Evolutionary conservation across 768 basidiomycete species (phyloP).

Genomic region (Pisolithus sp.): DNA sequence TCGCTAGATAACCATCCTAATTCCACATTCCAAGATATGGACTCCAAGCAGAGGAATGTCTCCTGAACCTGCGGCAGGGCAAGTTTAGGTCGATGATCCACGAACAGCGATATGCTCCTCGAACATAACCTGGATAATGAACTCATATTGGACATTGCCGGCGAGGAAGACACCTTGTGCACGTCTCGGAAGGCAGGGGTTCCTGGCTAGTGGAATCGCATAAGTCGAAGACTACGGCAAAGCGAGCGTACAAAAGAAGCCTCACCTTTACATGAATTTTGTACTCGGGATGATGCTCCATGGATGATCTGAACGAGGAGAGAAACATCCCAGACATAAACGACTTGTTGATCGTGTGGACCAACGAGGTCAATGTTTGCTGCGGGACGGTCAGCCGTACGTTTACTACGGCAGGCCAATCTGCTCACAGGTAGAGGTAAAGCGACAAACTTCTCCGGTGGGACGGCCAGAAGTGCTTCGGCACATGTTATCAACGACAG

Average conservation of each 20-base stretch:
- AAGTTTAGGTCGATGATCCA: conserved; percentile 28
- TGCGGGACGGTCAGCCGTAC: conserved; percentile 1
- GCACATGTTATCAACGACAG: conserved; percentile 49
- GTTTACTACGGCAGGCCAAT: conserved; percentile 19
- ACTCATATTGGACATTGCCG: conserved; percentile 32
- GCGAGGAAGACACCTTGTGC: conserved; percentile 28
- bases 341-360: conserved; percentile 45
- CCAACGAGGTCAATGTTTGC: conserved; percentile 29
- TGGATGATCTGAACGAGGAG: conserved; percentile 33
- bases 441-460: conserved; percentile 48
- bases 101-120: conserved; percentile 27
- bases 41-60: conserved; percentile 23
- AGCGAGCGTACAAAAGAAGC: neutral
- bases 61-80: conserved; percentile 22
- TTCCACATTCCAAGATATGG: conserved; percentile 40
- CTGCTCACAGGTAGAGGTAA: conserved; percentile 46
- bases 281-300: conserved; percentile 16
- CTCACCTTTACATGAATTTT: conserved; percentile 15
- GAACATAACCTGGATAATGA: conserved; percentile 36
- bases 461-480: conserved; percentile 52
- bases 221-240: neutral
- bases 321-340: conserved; percentile 56
- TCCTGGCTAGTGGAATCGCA: conserved; percentile 18
- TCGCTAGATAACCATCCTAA: conserved; percentile 41
- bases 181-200: conserved; percentile 33